Evolutionary conservation across 257 asterid genomes (phyloP), one percentile per base, ranked within the genome.

Genomic region (Solanum chilense): DNA sequence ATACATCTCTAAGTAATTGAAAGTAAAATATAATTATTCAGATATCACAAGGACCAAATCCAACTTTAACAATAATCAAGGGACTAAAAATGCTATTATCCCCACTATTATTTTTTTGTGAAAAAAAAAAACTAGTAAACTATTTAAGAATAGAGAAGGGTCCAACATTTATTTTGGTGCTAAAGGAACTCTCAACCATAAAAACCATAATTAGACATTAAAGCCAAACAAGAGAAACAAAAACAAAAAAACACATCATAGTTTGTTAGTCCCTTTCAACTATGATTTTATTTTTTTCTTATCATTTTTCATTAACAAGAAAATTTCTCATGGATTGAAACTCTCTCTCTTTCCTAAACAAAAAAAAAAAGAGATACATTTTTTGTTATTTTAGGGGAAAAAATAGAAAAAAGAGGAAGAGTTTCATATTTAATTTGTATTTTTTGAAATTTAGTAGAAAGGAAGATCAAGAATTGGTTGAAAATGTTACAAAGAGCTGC

Each of bases 401-500:
- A 20, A 2, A 27, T 2, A 14, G 33, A 31, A 70, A 70, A 31
- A 0, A 41, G 73, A 42, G 83, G 82, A 85, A 85, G 87, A 70
- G 81, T 86, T 86, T 49, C 87, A 70, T 84, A 18, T 31, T 37
- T 60, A 64, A 39, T n/a, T 52, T 66, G 25, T 16, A 23, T 27
- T 66, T 66, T 84, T 37, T 66, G 3, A n/a, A n/a, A 18, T 47
- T 14, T 10, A 29, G 29, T 9, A 44, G 31, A 47, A 47, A 44
- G 18, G 56, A 6, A 25, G 88, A 47, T 21, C 82, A 27, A 47
- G 70, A 70, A 21, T 62, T 85, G 82, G 87, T 78, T 27, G 45
- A 85, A 69, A 39, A 91, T 91, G 93, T 87, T 91, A 52, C 93
- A 91, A 16, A 90, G 93, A 56, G 93, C 93, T 45, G 93, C 93